Evolutionary conservation across 1,284 basidiomycete genomes (phyloP), one percentile per base, ranked within the genome.

Genomic region (Inonotus obliquus): DNA sequence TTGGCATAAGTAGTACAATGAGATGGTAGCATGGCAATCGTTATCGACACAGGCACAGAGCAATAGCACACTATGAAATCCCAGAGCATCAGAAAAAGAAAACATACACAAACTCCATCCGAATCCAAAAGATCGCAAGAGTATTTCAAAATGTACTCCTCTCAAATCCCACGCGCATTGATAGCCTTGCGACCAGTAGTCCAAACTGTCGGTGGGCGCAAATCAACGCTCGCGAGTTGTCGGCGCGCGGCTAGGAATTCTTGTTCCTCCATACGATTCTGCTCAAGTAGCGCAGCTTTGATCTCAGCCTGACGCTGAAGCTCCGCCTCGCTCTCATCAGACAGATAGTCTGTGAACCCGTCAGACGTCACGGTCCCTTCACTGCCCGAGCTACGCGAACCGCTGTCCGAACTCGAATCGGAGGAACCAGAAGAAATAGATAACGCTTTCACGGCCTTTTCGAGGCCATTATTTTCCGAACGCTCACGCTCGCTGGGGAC

Each of bases 291-390:
- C 4, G 84, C 86, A 2, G 90, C 90, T 66, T 81, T 83, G 27
- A 82, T 83, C 68, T 92, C 90, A 10, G 89, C 89, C 72, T 91
- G 89, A 63, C 88, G 79, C 74, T 92, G 89, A 59, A 92, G 73
- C 71, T 92, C 89, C 47, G 85, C 89, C 68, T 92, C 89, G 14
- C 88, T 91, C 72, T 92, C 89, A 69, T 91, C 89, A 25, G 90
- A 92, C 32, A 92, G 74, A 71, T 92, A 92, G 70, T 92, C 89
- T 9, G 89, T 92, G 69, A 92, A 92, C 9, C 89, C 90, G 67
- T 91, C 89, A 11, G 88, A 90, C 14, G 86, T 90, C 55, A 92
- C 79, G 9, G 90, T 91, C 63, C 83, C 82, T n/a, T 52, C 44
- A 81, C 72, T 70, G 44, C 65, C 60, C 23, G 69, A 66, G 65